These are phyloP conservation scores for Saccharomyces hybrid DNA, from an alignment of 1,139 yeast genomes.

Conservation along the genomic window DNA sequence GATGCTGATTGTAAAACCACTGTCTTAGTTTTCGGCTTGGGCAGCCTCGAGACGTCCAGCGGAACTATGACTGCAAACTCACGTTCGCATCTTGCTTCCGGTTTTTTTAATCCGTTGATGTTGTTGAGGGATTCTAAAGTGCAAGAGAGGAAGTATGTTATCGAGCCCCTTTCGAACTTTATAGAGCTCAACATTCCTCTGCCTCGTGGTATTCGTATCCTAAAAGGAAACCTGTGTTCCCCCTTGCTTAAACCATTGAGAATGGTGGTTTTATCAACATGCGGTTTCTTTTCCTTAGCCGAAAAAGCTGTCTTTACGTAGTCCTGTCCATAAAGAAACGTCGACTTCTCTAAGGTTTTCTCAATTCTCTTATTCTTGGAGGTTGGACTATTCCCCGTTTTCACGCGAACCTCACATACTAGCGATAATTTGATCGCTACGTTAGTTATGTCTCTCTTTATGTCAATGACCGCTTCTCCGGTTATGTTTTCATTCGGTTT, in stretches of 20 bases:
- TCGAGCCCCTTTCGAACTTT: conserved; percentile 79
- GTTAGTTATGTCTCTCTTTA: conserved; percentile 49
- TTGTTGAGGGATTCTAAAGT: conserved; percentile 34
- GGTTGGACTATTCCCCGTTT: conserved; percentile 30
- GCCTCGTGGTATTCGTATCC: conserved; percentile 61
- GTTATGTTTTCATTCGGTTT: conserved; percentile 58
- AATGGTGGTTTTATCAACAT: conserved; percentile 11
- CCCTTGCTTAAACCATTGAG: conserved; percentile 56
- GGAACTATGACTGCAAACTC: conserved; percentile 59
- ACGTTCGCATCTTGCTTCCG: conserved; percentile 39
- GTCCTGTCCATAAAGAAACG: conserved; percentile 53
- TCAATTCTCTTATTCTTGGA: conserved; percentile 34
- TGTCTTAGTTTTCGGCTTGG: conserved; percentile 59
- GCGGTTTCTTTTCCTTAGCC: conserved; percentile 18
- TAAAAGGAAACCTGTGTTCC: conserved; percentile 81
- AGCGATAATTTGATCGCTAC: conserved; percentile 47
- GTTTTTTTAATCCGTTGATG: conserved; percentile 5
- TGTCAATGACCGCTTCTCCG: conserved; percentile 52
- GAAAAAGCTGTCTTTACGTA: conserved; percentile 5
- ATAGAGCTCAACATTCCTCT: conserved; percentile 65
- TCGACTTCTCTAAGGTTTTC: conserved; percentile 54
- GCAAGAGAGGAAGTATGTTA: conserved; percentile 58
- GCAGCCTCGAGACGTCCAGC: conserved; percentile 58
- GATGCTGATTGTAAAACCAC: conserved; percentile 46
- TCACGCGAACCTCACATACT: conserved; percentile 50